A percentile compares a stretch with the other conserved stretches of the same genome.
Conservation (phyloP, 2,329 filamentous ascomycete genomes). For the Fusarium goolgardi region DNA sequence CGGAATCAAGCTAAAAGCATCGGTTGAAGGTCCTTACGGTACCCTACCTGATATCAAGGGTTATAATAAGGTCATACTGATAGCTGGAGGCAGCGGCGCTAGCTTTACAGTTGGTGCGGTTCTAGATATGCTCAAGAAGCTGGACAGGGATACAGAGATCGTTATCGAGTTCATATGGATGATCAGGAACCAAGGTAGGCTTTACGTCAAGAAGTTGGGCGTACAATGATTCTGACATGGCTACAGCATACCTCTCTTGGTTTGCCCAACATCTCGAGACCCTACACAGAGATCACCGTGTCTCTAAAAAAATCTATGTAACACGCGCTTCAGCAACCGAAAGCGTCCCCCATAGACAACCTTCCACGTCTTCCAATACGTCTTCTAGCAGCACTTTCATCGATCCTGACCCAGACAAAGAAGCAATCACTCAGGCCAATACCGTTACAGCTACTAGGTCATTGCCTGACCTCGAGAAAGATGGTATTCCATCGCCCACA, state of each 20-base stretch:
- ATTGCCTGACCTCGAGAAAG: slow-evolving; percentile 35
- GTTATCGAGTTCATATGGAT: slow-evolving; percentile 56
- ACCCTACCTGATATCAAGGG: slow-evolving; percentile 62
- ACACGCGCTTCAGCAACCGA: slow-evolving; percentile 45
- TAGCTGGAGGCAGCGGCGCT: slow-evolving; percentile 71
- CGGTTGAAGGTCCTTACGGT: slow-evolving; percentile 70
- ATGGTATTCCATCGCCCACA: slow-evolving; percentile 20
- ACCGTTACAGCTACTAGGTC: slow-evolving; percentile 7
- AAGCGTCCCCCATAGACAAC: slow-evolving; percentile 11
- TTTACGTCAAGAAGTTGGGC: accelerated
- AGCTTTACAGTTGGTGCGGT: slow-evolving; percentile 63
- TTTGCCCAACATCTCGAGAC: slow-evolving; percentile 52
- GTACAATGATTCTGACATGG: slow-evolving; percentile 3
- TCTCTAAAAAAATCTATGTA: slow-evolving; percentile 52
- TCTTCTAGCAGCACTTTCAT: slow-evolving; percentile 19
- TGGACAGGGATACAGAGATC: slow-evolving; percentile 36
- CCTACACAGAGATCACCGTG: slow-evolving; percentile 47
- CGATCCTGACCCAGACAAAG: slow-evolving; percentile 27
- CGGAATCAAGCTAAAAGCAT: slow-evolving; percentile 60
- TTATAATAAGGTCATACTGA: slow-evolving; percentile 67
- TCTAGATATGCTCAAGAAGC: slow-evolving; percentile 51
- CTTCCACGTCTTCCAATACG: slow-evolving; percentile 19
- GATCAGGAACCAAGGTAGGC: slow-evolving; percentile 53
- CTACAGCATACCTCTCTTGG: slow-evolving; percentile 53
- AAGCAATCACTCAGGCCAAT: slow-evolving; percentile 1